These are phyloP conservation scores for Petasospora fabianii DNA, from an alignment of 1,139 yeast genomes.

Conservation along the genomic window DNA sequence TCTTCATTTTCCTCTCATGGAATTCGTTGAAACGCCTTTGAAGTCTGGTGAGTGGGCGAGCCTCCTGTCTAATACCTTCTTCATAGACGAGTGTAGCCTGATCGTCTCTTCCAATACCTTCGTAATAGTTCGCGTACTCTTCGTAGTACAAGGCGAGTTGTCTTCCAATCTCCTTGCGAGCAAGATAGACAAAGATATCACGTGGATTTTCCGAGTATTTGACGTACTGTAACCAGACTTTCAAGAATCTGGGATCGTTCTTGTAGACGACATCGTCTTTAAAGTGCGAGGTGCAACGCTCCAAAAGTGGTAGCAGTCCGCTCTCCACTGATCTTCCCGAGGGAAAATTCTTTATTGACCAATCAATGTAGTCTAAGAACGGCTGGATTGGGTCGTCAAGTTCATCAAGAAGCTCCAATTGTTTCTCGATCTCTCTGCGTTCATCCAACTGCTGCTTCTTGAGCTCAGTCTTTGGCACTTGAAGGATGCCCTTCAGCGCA, in stretches of 20 bases:
- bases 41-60: slow-evolving; percentile 63
- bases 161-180: slow-evolving; percentile 69
- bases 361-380: slow-evolving; percentile 64
- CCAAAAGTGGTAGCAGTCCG: slow-evolving; percentile 63
- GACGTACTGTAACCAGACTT: slow-evolving; percentile 77
- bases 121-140: slow-evolving; percentile 69
- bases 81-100: slow-evolving; percentile 66
- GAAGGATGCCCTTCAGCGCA: slow-evolving; percentile 48
- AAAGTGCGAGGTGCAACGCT: slow-evolving; percentile 68
- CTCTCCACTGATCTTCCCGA: slow-evolving; percentile 66
- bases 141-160: slow-evolving; percentile 72
- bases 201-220: slow-evolving; percentile 64
- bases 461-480: slow-evolving; percentile 29
- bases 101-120: slow-evolving; percentile 42
- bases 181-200: slow-evolving; percentile 70
- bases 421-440: slow-evolving; percentile 41
- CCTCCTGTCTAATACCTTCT: slow-evolving; percentile 55
- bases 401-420: slow-evolving; percentile 46
- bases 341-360: slow-evolving; percentile 68
- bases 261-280: slow-evolving; percentile 64
- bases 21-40: slow-evolving; percentile 48
- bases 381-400: slow-evolving; percentile 81
- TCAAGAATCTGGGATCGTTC: slow-evolving; percentile 77
- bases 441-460: slow-evolving; percentile 34
- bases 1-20: slow-evolving; percentile 31